phyloP scores from a whole-genome alignment of 2,329 filamentous ascomycete genomes.

The Ascosphaera apis region DNA sequence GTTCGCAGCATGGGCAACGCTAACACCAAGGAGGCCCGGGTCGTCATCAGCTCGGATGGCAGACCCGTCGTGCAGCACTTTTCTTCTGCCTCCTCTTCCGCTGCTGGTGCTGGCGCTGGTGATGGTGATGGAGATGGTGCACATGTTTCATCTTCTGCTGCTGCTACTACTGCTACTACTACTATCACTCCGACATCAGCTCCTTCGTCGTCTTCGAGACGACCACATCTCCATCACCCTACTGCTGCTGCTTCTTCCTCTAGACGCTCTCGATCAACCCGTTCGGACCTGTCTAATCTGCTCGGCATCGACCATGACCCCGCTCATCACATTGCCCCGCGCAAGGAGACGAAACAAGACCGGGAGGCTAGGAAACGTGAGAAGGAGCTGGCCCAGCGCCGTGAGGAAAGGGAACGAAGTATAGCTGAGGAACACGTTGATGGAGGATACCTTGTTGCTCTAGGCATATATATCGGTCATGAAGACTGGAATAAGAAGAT shows the following conservation, averaged over 20 bases:
- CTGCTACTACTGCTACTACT: too few relatives aligned
- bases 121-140: too few relatives aligned
- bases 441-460: conserved; percentile 79
- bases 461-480: conserved; percentile 73
- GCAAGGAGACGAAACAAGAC: conserved; percentile 77
- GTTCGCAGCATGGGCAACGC: conserved; percentile 21
- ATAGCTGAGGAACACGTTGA: conserved; percentile 83
- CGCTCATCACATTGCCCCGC: conserved; percentile 28
- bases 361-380: conserved; percentile 69
- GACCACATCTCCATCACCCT: conserved; percentile 11
- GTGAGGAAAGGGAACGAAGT: conserved; percentile 74
- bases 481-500: conserved; percentile 84
- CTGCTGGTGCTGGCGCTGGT: too few relatives aligned
- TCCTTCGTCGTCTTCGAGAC: conserved; percentile 8
- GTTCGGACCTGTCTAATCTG: conserved; percentile 36
- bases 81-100: too few relatives aligned
- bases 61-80: too few relatives aligned
- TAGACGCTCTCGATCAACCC: conserved; percentile 23
- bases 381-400: conserved; percentile 49
- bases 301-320: conserved; percentile 28
- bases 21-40: conserved; percentile 24
- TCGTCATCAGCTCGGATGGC: too few relatives aligned
- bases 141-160: too few relatives aligned
- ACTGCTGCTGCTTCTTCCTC: conserved; percentile 10
- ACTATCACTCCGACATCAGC: too few relatives aligned